A percentile compares a stretch with the other conserved stretches of the same genome.
These are phyloP conservation scores for Thuja plicata DNA, from an alignment of 83 land plant species.

Conservation along the genomic window DNA sequence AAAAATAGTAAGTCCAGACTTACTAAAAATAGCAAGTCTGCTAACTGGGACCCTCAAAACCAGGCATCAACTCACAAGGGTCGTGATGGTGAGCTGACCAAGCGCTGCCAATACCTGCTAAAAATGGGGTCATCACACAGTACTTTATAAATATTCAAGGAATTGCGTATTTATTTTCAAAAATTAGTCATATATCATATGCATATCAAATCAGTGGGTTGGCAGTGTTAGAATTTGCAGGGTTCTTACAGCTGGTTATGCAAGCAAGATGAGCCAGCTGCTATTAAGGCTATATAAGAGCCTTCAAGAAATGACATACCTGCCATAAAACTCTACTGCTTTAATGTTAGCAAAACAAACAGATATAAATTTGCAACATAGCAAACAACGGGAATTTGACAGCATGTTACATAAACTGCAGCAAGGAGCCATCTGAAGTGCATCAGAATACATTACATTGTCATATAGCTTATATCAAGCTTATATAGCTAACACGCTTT, in stretches of 20 bases:
- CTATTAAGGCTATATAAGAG: neutral
- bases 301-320: neutral
- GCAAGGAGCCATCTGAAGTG: neutral
- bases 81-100: too few species aligned
- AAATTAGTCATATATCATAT: too few species aligned
- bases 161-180: too few species aligned
- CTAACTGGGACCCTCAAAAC: too few species aligned
- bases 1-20: too few species aligned
- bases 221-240: too few species aligned
- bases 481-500: neutral
- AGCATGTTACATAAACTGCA: neutral
- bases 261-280: neutral
- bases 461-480: neutral
- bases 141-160: too few species aligned
- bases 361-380: neutral
- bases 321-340: neutral
- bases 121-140: too few species aligned
- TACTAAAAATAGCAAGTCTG: too few species aligned
- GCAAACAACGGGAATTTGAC: neutral
- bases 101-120: too few species aligned
- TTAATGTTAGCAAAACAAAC: neutral
- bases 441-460: neutral
- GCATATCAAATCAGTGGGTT: too few species aligned
- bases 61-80: too few species aligned
- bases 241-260: neutral